Evolutionary conservation across 1,284 basidiomycete species (phyloP), one percentile per base, ranked within the genome.

Genomic region (Porphyrellus sp.): DNA sequence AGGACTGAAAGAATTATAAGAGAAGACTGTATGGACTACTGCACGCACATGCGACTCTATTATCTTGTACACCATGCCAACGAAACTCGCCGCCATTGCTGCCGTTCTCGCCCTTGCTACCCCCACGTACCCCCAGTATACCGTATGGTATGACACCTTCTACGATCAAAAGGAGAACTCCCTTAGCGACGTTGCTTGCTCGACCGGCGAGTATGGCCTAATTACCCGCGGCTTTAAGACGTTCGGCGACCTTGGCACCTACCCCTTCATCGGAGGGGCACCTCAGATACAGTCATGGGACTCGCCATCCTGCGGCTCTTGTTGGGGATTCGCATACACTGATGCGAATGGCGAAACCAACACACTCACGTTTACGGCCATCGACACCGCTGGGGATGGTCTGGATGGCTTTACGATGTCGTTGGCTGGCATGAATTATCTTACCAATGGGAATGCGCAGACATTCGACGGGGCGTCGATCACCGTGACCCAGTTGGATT

Each of bases 181-280:
- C 20, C 69, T 81, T 35, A 25, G 45, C 56, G 64, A 43, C 27
- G 74, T 79, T 52, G 71, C 77, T 18, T 82, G 80, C 65, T 80
- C 78, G 3, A 74, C 77, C 52, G 79, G 77, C 8, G 46, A 57
- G 44, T 30, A 63, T 33, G 68, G 67, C 33, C 69, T 83, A 21
- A 39, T 74, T 41, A 73, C 71, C 23, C 62, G 63, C 18, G 72
- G 73, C 16, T 80, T 65, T 59, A 64, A 63, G 9, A 79, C 72
- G 34, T 77, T 80, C 56, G 67, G 64, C 18, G 65, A 69, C 28
- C 65, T 83, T 27, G 77, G 78, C 23, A 68, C 58, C 49, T 83
- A 77, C 68, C 79, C 81, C 9, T 63, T 69, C 63, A 76, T 83
- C 61, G 80, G 77, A 28, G 78, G 73, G 4, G 70, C 73, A 5